phyloP scores from a whole-genome alignment of 2,329 filamentous ascomycete species.

The Fusarium anthophilum region DNA sequence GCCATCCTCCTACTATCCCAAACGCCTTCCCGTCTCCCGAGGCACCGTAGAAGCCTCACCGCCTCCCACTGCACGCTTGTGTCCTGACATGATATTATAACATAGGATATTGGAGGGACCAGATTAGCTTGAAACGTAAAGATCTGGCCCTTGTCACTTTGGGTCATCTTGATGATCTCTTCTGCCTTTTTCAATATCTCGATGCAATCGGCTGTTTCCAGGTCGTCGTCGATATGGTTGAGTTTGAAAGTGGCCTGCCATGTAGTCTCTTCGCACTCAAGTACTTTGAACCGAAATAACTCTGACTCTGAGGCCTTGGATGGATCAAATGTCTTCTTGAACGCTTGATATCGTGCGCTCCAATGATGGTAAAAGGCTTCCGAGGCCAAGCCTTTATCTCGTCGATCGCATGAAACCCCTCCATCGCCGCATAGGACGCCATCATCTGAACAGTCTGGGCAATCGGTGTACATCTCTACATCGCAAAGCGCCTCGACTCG shows the following conservation, averaged over 20 bases:
- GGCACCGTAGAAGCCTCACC: background rate
- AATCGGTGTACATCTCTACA: background rate
- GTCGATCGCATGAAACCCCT: background rate
- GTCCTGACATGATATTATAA: slow-evolving; percentile 18
- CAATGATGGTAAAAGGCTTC: slow-evolving; percentile 2
- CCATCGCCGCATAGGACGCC: background rate
- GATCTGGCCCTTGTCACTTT: background rate
- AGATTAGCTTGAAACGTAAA: slow-evolving; percentile 15
- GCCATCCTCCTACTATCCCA: slow-evolving; percentile 25
- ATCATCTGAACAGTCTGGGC: background rate
- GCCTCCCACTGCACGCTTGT: slow-evolving; percentile 6
- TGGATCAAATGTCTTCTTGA: background rate
- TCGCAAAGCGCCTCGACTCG: background rate
- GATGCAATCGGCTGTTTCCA: background rate
- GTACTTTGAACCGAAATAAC: background rate
- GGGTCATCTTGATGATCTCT: background rate
- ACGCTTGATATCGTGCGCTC: background rate
- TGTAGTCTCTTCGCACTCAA: slow-evolving; percentile 1
- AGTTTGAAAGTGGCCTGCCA: slow-evolving; percentile 4
- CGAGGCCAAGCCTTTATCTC: background rate
- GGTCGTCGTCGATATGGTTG: background rate
- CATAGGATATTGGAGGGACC: background rate
- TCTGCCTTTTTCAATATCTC: background rate
- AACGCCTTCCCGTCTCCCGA: slow-evolving; percentile 6
- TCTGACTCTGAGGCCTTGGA: background rate